Conservation (phyloP, 768 basidiomycete species). For the Suillus subalutaceus region DNA sequence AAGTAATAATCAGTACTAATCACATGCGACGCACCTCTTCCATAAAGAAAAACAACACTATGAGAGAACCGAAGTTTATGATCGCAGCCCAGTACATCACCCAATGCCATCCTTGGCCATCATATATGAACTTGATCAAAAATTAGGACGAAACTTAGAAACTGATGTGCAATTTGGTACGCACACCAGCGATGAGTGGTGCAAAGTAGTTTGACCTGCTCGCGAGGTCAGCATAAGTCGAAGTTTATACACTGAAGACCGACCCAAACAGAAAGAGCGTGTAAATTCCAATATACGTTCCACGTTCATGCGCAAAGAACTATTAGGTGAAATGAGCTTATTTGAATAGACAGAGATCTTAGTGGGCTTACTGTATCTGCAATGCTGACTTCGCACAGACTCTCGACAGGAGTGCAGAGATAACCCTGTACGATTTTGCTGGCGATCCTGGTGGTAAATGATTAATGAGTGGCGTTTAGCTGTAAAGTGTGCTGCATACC, state of each 20-base stretch:
- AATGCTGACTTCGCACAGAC: slow-evolving; percentile 24
- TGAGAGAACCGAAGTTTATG: slow-evolving; percentile 20
- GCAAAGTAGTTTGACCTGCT: slow-evolving; percentile 24
- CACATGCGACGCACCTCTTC: slow-evolving; percentile 19
- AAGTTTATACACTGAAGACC: background rate
- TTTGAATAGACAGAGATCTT: background rate
- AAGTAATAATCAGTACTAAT: background rate
- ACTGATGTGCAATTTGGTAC: background rate
- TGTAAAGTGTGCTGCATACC: slow-evolving; percentile 10
- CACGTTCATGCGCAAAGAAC: slow-evolving; percentile 26
- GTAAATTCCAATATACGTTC: slow-evolving; percentile 23
- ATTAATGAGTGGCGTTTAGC: background rate
- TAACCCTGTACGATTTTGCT: slow-evolving; percentile 24
- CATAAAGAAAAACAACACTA: slow-evolving; percentile 23
- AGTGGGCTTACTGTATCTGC: slow-evolving; percentile 17
- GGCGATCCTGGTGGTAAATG: slow-evolving; percentile 16
- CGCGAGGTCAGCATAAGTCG: slow-evolving; percentile 2
- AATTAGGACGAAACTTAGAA: background rate
- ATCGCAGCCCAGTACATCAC: slow-evolving; percentile 27
- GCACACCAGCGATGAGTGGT: slow-evolving; percentile 23
- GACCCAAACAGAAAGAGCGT: slow-evolving; percentile 23
- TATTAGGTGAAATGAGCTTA: slow-evolving; percentile 5
- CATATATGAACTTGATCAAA: slow-evolving; percentile 20
- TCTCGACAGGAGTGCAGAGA: slow-evolving; percentile 26
- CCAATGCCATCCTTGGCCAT: slow-evolving; percentile 25